Evolutionary conservation across 495 filamentous ascomycete genomes (phyloP), one percentile per base, ranked within the genome.

Genomic region (Aspergillus bridgeri): DNA sequence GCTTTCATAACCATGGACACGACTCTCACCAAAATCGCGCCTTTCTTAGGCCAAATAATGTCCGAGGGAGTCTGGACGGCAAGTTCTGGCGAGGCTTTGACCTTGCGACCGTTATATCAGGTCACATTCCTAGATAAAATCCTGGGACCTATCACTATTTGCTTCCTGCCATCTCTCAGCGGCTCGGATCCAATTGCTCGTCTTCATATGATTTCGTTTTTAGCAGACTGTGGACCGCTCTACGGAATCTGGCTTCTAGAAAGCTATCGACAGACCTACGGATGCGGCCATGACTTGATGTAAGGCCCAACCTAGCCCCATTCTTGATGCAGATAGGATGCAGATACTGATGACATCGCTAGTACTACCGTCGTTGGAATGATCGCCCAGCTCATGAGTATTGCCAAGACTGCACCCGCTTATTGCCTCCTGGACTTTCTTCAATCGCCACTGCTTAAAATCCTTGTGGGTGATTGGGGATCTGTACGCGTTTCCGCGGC

Each of bases 211-310:
- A 42, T 65, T 18, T 55, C 62, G 0, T 68, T 68, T 22, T 42
- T 68, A 23, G 23, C 53, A 3, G 62, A 68, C 11, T 1, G 60
- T 3, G 56, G 50, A 0, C 53, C 60, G 0, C 5, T 68, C 1
- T 65, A 63, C 23, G 60, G 21, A 5, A 63, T 65, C 42, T 65
- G 65, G 60, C 25, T 65, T 18, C 47, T 68, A 21, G 65, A 65
- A 15, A 63, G 62, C n/a, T 63, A 46, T 22, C 62, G 65, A 1
- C 48, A 56, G 6, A 29, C n/a, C 0, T 38, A 63, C n/a, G 44
- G 56, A 4, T 48, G 52, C 42, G 2, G 17, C 17, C 54, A 47
- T 18, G 21, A 48, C 0, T 2, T 60, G 9, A 49, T 62, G 63
- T 65, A 57, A 48, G 51, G 58, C n/a, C 2, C 18, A 2, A 23